phyloP scores from a whole-genome alignment of 129 eudicot genomes.

The Deinandra increscens region DNA sequence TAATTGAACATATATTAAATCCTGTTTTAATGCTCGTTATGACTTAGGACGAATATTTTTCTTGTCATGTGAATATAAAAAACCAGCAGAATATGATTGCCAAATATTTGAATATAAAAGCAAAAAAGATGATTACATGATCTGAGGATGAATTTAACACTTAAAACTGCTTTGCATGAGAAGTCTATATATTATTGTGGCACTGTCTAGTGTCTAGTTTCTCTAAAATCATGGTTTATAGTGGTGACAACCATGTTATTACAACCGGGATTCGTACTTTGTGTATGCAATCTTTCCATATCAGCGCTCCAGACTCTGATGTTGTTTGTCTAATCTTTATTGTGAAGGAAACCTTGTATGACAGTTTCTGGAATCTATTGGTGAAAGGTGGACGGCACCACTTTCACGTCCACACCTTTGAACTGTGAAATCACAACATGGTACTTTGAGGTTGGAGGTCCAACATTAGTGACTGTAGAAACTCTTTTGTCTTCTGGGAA shows the following conservation, averaged over 20 bases:
- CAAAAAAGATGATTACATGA: conserved; percentile 30
- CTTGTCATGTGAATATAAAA: not conserved
- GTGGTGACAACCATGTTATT: conserved; percentile 69
- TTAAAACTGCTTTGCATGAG: conserved; percentile 26
- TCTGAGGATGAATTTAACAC: conserved; percentile 18
- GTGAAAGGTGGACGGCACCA: conserved; percentile 64
- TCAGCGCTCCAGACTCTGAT: conserved; percentile 68
- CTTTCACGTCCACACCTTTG: conserved; percentile 62
- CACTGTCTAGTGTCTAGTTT: conserved; percentile 18
- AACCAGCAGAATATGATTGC: conserved; percentile 17
- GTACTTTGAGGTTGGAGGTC: conserved; percentile 54
- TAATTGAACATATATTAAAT: not conserved
- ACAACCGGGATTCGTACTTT: conserved; percentile 74
- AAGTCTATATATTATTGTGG: conserved; percentile 38
- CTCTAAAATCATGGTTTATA: conserved; percentile 25
- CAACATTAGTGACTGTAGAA: conserved; percentile 70
- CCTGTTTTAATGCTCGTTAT: not conserved
- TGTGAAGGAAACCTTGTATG: conserved; percentile 62
- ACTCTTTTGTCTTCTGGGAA: conserved; percentile 45
- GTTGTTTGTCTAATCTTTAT: conserved; percentile 47
- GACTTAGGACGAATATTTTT: not conserved
- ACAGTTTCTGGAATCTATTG: conserved; percentile 51
- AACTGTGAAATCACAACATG: conserved; percentile 59
- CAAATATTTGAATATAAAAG: conserved; percentile 21
- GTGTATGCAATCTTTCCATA: conserved; percentile 84